These are phyloP conservation scores for Erigeron philadelphicus DNA, from an alignment of 140 eudicot species.

Conservation along the genomic window DNA sequence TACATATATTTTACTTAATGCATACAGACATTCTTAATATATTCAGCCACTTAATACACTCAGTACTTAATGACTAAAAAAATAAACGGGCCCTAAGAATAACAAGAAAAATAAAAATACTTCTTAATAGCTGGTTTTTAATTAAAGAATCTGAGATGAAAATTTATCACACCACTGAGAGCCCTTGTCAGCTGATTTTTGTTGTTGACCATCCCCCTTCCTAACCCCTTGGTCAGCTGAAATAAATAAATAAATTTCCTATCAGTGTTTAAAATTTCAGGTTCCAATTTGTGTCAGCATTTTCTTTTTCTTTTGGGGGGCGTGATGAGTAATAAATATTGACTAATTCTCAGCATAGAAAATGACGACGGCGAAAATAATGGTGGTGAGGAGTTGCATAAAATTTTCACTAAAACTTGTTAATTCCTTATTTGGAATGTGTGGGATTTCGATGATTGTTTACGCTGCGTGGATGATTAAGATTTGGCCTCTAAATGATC, in stretches of 20 bases:
- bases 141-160: neutral
- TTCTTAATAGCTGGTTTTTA: too few relatives aligned
- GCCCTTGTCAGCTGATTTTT: neutral
- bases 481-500: constrained; percentile 37
- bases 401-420: constrained; percentile 53
- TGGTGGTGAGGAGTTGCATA: constrained; percentile 40
- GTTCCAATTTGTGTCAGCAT: neutral
- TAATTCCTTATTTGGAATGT: constrained; percentile 50
- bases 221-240: neutral
- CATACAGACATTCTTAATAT: too few relatives aligned
- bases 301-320: neutral
- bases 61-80: too few relatives aligned
- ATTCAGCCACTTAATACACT: too few relatives aligned
- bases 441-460: constrained; percentile 47
- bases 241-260: neutral
- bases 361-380: constrained; percentile 40
- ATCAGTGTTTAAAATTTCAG: neutral
- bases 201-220: neutral
- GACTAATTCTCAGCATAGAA: constrained; percentile 8
- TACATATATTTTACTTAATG: too few relatives aligned
- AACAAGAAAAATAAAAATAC: too few relatives aligned
- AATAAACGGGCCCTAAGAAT: too few relatives aligned
- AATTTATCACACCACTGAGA: neutral
- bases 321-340: neutral
- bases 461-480: constrained; percentile 63